Conservation (phyloP, 805 yeast species). For the Sungouiella blattae region DNA sequence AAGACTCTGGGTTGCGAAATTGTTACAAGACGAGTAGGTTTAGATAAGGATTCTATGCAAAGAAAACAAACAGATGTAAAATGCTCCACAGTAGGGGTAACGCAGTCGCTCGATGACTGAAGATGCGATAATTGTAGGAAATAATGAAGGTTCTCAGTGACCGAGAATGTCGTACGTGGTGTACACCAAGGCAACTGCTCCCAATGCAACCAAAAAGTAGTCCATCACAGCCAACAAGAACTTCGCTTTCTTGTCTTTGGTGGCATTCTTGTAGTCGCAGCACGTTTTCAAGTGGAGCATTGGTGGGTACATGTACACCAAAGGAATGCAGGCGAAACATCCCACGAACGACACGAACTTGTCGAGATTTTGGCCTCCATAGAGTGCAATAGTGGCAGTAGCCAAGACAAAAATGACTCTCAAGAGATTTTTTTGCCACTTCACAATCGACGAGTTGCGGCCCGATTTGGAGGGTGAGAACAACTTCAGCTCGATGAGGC, state of each 20-base stretch:
- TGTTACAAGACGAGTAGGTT: conserved; percentile 11
- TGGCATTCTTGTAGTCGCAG: conserved; percentile 22
- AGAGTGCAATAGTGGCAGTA: conserved; percentile 58
- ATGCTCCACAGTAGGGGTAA: no score
- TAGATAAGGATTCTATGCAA: no score
- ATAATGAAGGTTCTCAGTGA: not conserved
- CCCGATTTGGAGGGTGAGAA: conserved; percentile 50
- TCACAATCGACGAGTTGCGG: conserved; percentile 46
- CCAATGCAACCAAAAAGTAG: conserved; percentile 48
- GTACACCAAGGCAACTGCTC: conserved; percentile 60
- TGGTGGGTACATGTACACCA: conserved; percentile 85
- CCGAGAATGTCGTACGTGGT: conserved; percentile 44
- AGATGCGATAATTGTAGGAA: no score
- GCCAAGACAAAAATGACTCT: conserved; percentile 51
- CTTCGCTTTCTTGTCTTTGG: conserved; percentile 23
- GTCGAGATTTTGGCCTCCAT: conserved; percentile 68
- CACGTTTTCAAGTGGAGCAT: conserved; percentile 62
- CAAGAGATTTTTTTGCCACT: conserved; percentile 65
- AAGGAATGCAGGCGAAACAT: conserved; percentile 80
- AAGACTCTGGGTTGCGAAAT: conserved; percentile 9
- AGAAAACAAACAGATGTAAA: not conserved
- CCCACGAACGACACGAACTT: conserved; percentile 78
- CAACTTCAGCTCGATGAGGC: conserved; percentile 62
- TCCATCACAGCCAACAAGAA: conserved; percentile 43
- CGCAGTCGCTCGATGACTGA: no score